Base-by-base conservation (phyloP, 1,139 yeast species). In the Debaryomyces coudertii region DNA sequence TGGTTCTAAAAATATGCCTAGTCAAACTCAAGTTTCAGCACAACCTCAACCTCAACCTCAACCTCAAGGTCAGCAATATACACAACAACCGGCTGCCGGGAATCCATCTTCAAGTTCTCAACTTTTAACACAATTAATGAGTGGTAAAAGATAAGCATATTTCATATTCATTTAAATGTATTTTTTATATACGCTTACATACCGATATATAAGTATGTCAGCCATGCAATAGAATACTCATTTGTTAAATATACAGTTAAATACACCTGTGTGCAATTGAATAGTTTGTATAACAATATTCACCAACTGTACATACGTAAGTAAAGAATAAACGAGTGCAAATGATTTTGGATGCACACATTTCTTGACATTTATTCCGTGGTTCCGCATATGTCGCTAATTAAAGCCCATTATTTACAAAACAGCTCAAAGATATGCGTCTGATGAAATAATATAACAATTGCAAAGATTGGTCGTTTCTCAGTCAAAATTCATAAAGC, bases 71-170 rank as follows among this genome's bases (percentile, higher is more conserved):
- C 53, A 40, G 29, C 47, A 53, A 46, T 43, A 52, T 35, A 51
- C 55, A 44, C 40, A 51, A 44, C 44, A 60, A 46, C 62, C 67
- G 16, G 48, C 57, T 27, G 49, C 56, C 40, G 52, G 56, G 25
- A 55, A 53, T 47, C 64, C 79, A 53, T 68, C 76, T 23, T 69
- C 77, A 4, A 84, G 89, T 44, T 80, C 87, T 23, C 90, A 85
- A 60, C 71, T 86, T 55, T 71, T 85, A 54, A 83, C 80, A 43
- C 92, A 85, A 60, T 71, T 85, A 58, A 82, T 85, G 79, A 82
- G 83, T 53, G 88, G 89, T 28, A 84, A 84, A 65, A 82, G 70
- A 56, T 71, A 58, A 53, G 29, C 37, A 39, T 47, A 20, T 28
- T 28, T 16, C 25, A 20, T 27, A 28, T 18, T 28, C 36, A 18